Evolutionary conservation across 768 basidiomycete species (phyloP), one percentile per base, ranked within the genome.

Genomic region (Thelephora aurantiotincta): DNA sequence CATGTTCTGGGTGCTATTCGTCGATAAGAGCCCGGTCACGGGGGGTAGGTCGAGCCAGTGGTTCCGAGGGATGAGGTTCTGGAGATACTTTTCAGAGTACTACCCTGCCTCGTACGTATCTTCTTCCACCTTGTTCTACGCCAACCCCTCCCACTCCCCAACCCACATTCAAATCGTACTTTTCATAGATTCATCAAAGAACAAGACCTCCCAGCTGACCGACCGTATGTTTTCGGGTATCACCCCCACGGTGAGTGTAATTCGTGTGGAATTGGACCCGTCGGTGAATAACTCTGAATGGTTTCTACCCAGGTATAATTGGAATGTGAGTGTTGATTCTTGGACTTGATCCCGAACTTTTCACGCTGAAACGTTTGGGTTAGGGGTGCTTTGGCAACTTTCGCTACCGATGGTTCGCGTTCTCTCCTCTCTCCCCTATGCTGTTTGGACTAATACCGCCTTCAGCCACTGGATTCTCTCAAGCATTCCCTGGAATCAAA

Each of bases 171-270:
- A 38, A 12, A 35, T 22, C 6, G 43, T 33, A n/a, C n/a, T 11
- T 50, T 11, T 7, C 11, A 37, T 42, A 62, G 65, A 43, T 60
- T 70, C 42, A 60, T 67, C 49, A 70, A 77, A 61, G 91, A 90
- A 65, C 82, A 78, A 33, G 88, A 94, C 53, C 72, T 99, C 19
- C 91, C 94, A 0, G 69, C 94, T 11, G 89, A 96, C 61, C 69
- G 92, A 52, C 82, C 88, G 16, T 99, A 99, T 65, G 75, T 99
- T 12, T 99, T 99, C 64, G 96, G 94, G 6, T 97, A 97, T 63
- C 96, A 99, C 63, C 96, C 96, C 14, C 96, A 99, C 64, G 96
- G 93, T 82, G 74, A 60, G 37, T 30, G 9, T 18, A 6, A 18
- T n/a, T 1, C 50, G 26, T 34, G 11, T 19, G 19, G 16, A 38